Base-by-base conservation (phyloP, 306 rosid genomes). In the Trifolium dubium region DNA sequence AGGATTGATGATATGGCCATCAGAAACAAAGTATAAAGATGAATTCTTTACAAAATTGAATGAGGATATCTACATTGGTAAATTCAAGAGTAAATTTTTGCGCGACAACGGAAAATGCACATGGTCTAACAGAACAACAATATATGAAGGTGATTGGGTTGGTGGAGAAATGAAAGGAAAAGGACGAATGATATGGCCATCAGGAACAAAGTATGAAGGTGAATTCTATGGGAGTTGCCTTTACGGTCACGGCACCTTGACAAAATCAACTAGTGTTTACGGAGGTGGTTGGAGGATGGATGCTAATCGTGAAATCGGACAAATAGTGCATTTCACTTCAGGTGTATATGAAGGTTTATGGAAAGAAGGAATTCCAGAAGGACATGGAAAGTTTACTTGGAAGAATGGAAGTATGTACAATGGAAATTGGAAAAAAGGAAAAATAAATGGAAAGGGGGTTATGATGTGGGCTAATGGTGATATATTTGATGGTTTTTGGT, bases 381-480 rank as follows among this genome's bases (percentile, higher is more conserved):
- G 47, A 10, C 3, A 43, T 43, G 47, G 47, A 43, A 43, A 13
- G 5, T 15, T 1, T 18, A 53, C 83, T 34, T 94, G 98, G 98
- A 74, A 40, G 29, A 81, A 75, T 61, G 97, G 95, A 59, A 86
- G 85, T 76, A 69, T 75, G 3, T 94, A 85, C 67, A 67, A 77
- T 8, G 97, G 96, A 69, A 84, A 85, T 77, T 91, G 95, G 98
- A 89, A 77, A 79, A 85, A 82, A 40, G 95, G 91, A 59, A 56
- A 80, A 76, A 84, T 91, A 86, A 82, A 84, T 61, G 97, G 98
- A 28, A 88, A 87, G 77, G 98, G 98, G 84, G 79, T 89, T 76
- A 89, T 94, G 96, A 94, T 80, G 70, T 89, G 92, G 93, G 82
- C 39, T 60, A 84, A 89, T 76, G 95, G 92, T 56, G 98, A 94